Percentiles rank a stretch among this genome's conserved stretches.
Evolutionary conservation across 192 early-diverging fungal genomes (phyloP).

Genomic region (Podila epicladia): DNA sequence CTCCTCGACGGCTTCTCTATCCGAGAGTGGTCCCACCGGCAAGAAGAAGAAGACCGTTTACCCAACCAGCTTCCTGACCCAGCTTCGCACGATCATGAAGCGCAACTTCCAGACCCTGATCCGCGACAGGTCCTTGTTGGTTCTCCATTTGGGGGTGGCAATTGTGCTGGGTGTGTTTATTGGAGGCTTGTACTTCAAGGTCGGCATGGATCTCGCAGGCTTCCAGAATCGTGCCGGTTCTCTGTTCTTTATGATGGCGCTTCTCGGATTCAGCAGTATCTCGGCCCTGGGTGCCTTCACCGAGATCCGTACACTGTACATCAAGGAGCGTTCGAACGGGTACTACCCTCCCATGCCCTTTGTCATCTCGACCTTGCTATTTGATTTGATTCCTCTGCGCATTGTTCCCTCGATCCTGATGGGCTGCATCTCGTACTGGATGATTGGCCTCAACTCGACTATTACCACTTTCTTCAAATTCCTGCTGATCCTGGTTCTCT

Average conservation of each 20-base stretch:
- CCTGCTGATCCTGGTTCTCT: slow-evolving; percentile 69
- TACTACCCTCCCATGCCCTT: slow-evolving; percentile 57
- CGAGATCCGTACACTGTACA: slow-evolving; percentile 52
- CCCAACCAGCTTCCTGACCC: slow-evolving; percentile 62
- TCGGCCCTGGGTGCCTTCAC: slow-evolving; percentile 69
- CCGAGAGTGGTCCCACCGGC: not conserved
- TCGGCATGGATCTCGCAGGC: slow-evolving; percentile 66
- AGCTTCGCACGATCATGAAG: slow-evolving; percentile 53
- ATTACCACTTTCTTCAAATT: slow-evolving; percentile 66
- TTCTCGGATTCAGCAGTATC: slow-evolving; percentile 75
- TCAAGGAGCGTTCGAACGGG: slow-evolving; percentile 61
- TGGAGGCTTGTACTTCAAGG: slow-evolving; percentile 73
- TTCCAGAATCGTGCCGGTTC: slow-evolving; percentile 80
- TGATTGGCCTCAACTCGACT: slow-evolving; percentile 69
- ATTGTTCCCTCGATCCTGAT: slow-evolving; percentile 71
- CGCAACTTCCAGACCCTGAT: slow-evolving; percentile 58
- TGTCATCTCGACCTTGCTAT: slow-evolving; percentile 70
- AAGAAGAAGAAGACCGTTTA: slow-evolving; percentile 19
- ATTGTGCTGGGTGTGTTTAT: slow-evolving; percentile 68
- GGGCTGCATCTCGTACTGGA: slow-evolving; percentile 73
- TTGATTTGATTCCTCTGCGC: slow-evolving; percentile 77
- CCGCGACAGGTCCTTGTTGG: slow-evolving; percentile 53
- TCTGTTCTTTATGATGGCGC: slow-evolving; percentile 72
- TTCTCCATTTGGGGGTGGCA: slow-evolving; percentile 66
- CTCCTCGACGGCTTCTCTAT: slow-evolving; percentile 10